Evolutionary conservation across 257 asterid species (phyloP), one percentile per base, ranked within the genome.

Genomic region (Solanum etuberosum): DNA sequence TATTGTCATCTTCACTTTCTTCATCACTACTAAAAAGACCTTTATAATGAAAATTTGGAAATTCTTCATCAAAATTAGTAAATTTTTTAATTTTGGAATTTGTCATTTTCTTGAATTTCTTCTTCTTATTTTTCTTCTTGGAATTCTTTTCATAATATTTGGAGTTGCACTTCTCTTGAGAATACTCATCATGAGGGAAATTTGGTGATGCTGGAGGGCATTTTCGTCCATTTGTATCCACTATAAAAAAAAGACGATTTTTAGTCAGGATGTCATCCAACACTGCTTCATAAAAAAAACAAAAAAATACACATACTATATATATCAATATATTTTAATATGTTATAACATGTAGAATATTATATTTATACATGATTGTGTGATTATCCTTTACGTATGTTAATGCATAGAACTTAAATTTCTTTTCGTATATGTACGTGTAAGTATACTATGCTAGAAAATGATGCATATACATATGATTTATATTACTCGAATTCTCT

Each of bases 21-120:
- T 84, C 87, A 59, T 85, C 87, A 72, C 87, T 85, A 48, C 87
- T 85, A 42, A 85, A 85, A 8, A 85, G 34, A 67, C 87, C 87
- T 11, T 85, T 85, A 35, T 85, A 85, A 14, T 73, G 21, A 73
- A 85, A 9, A 48, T 20, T 73, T 14, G 16, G 5, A 54, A 85
- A 85, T 32, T 86, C 78, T 59, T 67, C 18, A 35, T 73, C 23
- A 72, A 68, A 68, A 7, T 68, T 77, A 63, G 72, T 25, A 70
- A 68, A 68, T 34, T 8, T 35, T 40, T 32, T 67, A 6, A 65
- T 85, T 4, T 23, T 70, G 34, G 80, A 21, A 32, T 59, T 61
- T 46, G 35, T 34, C 82, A 37, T 34, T 46, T 78, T 34, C 51
- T 73, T 73, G 31, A 37, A 35, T 9, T 71, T 85, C 1, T 70